phyloP scores from a whole-genome alignment of 129 eudicot genomes.

The Helianthus tuberosus region DNA sequence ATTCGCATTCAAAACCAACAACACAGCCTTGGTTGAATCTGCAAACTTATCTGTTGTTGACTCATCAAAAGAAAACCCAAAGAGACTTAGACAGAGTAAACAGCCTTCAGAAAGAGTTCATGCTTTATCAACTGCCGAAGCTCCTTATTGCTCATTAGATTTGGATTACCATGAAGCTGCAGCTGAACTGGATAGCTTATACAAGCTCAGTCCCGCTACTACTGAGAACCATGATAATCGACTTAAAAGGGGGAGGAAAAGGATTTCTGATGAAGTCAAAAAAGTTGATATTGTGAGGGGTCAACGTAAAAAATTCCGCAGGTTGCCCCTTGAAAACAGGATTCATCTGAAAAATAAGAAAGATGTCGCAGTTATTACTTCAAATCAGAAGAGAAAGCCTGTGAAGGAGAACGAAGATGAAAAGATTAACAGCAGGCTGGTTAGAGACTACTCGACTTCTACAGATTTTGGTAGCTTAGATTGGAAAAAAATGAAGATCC shows the following conservation, averaged over 20 bases:
- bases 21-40: slow-evolving; percentile 60
- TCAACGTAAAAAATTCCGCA: slow-evolving; percentile 40
- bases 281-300: slow-evolving; percentile 58
- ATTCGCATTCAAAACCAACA: slow-evolving; percentile 64
- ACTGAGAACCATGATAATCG: slow-evolving; percentile 38
- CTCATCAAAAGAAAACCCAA: slow-evolving; percentile 56
- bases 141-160: slow-evolving; percentile 56
- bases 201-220: slow-evolving; percentile 65
- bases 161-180: slow-evolving; percentile 89
- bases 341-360: slow-evolving; percentile 59
- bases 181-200: slow-evolving; percentile 73
- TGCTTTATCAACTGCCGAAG: slow-evolving; percentile 61
- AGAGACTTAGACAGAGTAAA: slow-evolving; percentile 49
- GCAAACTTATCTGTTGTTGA: slow-evolving; percentile 54
- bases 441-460: slow-evolving; percentile 70
- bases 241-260: slow-evolving; percentile 57
- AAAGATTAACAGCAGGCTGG: slow-evolving; percentile 62
- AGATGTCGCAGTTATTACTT: slow-evolving; percentile 43
- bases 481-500: slow-evolving; percentile 99
- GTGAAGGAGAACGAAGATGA: slow-evolving; percentile 55
- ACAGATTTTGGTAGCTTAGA: slow-evolving; percentile 71
- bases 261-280: slow-evolving; percentile 38
- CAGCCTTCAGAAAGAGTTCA: slow-evolving; percentile 61
- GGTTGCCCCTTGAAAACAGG: slow-evolving; percentile 88
- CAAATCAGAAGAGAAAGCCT: slow-evolving; percentile 42